Percentiles rank a stretch among this genome's conserved stretches.
Evolutionary conservation across 2,329 filamentous ascomycete genomes (phyloP).

Genomic region (Graphilbum ipis-grandicollis): DNA sequence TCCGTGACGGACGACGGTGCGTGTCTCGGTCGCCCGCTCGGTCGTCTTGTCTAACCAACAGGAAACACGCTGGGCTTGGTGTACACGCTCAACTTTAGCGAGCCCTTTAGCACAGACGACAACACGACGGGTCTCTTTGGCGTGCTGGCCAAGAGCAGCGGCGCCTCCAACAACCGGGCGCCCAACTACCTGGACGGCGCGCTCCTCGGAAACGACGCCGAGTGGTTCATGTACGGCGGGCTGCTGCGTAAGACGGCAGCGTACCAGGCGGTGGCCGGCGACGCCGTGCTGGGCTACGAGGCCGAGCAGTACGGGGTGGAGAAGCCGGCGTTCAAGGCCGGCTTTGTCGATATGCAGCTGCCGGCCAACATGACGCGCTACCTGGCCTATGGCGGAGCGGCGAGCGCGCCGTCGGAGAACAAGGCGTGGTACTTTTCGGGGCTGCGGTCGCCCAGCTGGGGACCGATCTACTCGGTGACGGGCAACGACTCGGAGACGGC

Average conservation of each 20-base stretch:
- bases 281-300: slow-evolving; percentile 33
- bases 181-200: slow-evolving; percentile 45
- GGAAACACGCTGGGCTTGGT: slow-evolving; percentile 34
- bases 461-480: slow-evolving; percentile 24
- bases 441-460: slow-evolving; percentile 30
- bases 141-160: slow-evolving; percentile 28
- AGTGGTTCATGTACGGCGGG: slow-evolving; percentile 50
- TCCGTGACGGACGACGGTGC: slow-evolving; percentile 21
- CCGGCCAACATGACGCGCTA: slow-evolving; percentile 36
- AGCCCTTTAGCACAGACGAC: slow-evolving; percentile 30
- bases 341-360: slow-evolving; percentile 25
- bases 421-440: slow-evolving; percentile 57
- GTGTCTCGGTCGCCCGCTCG: too few relatives aligned
- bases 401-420: slow-evolving; percentile 51
- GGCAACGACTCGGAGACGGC: slow-evolving; percentile 20
- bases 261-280: slow-evolving; percentile 19
- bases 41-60: slow-evolving; percentile 12
- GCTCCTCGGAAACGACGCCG: slow-evolving; percentile 45
- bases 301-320: slow-evolving; percentile 31
- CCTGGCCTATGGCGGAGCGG: slow-evolving; percentile 45
- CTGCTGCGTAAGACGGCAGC: slow-evolving; percentile 19
- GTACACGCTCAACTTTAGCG: slow-evolving; percentile 40
- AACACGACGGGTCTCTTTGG: slow-evolving; percentile 37
- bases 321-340: slow-evolving; percentile 22
- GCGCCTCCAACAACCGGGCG: slow-evolving; percentile 28